Evolutionary conservation across 352 stramenopile species (phyloP).

Genomic region (Thalassiosira hispida): DNA sequence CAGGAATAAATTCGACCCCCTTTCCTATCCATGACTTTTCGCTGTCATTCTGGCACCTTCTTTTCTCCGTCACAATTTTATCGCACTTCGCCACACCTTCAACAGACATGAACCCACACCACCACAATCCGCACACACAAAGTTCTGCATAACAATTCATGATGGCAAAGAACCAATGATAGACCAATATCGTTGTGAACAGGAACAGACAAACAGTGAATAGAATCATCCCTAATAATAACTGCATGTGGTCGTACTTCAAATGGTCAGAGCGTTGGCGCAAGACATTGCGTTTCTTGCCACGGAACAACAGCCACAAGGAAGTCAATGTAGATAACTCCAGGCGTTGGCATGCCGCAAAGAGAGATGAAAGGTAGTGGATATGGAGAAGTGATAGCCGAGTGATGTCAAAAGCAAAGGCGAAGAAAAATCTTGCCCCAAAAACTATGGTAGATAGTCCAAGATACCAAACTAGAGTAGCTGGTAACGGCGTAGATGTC

Average conservation of each 20-base stretch:
- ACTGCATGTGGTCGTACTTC: conserved; percentile 92
- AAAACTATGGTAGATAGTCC: conserved; percentile 42
- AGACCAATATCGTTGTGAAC: conserved; percentile 92
- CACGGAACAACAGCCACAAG: conserved; percentile 92
- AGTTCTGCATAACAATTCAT: conserved; percentile 56
- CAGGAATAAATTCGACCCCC: conserved; percentile 16
- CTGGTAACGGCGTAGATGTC: conserved; percentile 30
- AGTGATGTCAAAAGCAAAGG: conserved; percentile 87
- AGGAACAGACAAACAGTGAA: conserved; percentile 93
- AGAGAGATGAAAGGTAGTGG: conserved; percentile 88
- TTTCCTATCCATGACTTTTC: conserved; percentile 14
- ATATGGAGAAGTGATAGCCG: conserved; percentile 88
- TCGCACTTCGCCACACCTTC: conserved; percentile 34
- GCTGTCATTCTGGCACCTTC: neutral
- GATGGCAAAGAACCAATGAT: conserved; percentile 92
- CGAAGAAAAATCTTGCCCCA: conserved; percentile 76
- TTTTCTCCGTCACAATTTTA: conserved; percentile 14
- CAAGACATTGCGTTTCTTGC: conserved; percentile 94
- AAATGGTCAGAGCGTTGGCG: conserved; percentile 92
- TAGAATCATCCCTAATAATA: conserved; percentile 91
- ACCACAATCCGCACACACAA: conserved; percentile 23
- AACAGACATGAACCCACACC: conserved; percentile 26
- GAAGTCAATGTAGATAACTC: conserved; percentile 87
- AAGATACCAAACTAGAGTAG: conserved; percentile 36
- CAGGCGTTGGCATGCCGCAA: conserved; percentile 87